phyloP scores from a whole-genome alignment of 345 rosid genomes.

The Raphanus raphanistrum region DNA sequence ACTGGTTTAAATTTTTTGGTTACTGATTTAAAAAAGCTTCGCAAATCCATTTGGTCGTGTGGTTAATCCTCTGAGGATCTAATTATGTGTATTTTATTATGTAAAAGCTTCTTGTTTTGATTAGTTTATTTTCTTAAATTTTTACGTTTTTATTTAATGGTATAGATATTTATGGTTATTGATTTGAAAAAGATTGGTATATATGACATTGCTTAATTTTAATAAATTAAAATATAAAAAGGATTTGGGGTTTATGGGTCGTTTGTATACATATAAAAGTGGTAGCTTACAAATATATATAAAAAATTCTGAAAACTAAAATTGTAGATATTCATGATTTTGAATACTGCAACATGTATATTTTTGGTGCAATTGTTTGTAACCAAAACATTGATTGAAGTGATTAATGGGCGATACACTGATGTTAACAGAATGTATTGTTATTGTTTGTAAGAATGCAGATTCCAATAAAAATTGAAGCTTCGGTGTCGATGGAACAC shows the following conservation, averaged over 20 bases:
- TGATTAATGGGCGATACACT: not conserved
- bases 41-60: too few species aligned
- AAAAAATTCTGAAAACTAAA: too few species aligned
- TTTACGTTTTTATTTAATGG: too few species aligned
- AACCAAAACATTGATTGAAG: not conserved
- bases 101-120: too few species aligned
- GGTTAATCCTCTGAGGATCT: too few species aligned
- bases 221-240: too few species aligned
- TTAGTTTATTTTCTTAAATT: too few species aligned
- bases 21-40: not conserved
- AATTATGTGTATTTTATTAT: too few species aligned
- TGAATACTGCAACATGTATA: not conserved
- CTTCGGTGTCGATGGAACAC: not conserved
- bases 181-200: too few species aligned
- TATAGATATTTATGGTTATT: too few species aligned
- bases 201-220: too few species aligned
- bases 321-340: not conserved
- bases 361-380: not conserved
- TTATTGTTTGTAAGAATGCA: not conserved
- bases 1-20: not conserved
- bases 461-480: not conserved
- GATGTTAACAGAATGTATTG: not conserved
- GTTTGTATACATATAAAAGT: not conserved
- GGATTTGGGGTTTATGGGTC: not conserved
- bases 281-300: not conserved